phyloP scores from a whole-genome alignment of 306 rosid genomes.

The Mimosa pudica region DNA sequence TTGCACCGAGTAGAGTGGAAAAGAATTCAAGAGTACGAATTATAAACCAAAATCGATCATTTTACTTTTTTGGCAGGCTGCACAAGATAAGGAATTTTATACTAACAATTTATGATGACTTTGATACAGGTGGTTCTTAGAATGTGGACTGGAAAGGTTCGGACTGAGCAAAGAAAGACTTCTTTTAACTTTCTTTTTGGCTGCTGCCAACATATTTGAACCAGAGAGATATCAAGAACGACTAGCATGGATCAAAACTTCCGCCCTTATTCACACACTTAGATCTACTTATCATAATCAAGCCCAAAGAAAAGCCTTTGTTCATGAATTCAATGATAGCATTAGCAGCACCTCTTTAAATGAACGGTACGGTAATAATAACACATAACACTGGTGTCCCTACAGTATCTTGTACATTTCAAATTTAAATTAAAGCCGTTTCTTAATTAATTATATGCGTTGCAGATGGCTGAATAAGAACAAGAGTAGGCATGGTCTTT shows the following conservation, averaged over 20 bases:
- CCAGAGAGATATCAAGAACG: slow-evolving; percentile 56
- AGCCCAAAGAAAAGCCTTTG: slow-evolving; percentile 41
- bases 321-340: slow-evolving; percentile 38
- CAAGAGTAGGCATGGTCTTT: slow-evolving; percentile 37
- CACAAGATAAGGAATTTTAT: background rate
- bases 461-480: slow-evolving; percentile 45
- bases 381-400: background rate
- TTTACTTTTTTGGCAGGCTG: background rate
- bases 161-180: slow-evolving; percentile 51
- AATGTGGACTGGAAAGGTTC: slow-evolving; percentile 41
- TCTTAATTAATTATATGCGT: background rate
- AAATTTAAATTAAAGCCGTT: too few species aligned
- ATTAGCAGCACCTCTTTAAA: background rate
- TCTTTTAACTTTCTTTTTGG: slow-evolving; percentile 50
- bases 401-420: background rate
- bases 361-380: background rate
- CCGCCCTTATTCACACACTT: slow-evolving; percentile 42
- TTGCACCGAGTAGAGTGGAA: slow-evolving; percentile 58
- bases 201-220: slow-evolving; percentile 55
- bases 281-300: slow-evolving; percentile 33
- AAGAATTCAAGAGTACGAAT: slow-evolving; percentile 48
- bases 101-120: background rate
- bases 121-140: slow-evolving; percentile 52
- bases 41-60: background rate
- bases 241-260: slow-evolving; percentile 59